Conservation (phyloP, 1,284 basidiomycete genomes). For the Ceratobasidium theobromae region DNA sequence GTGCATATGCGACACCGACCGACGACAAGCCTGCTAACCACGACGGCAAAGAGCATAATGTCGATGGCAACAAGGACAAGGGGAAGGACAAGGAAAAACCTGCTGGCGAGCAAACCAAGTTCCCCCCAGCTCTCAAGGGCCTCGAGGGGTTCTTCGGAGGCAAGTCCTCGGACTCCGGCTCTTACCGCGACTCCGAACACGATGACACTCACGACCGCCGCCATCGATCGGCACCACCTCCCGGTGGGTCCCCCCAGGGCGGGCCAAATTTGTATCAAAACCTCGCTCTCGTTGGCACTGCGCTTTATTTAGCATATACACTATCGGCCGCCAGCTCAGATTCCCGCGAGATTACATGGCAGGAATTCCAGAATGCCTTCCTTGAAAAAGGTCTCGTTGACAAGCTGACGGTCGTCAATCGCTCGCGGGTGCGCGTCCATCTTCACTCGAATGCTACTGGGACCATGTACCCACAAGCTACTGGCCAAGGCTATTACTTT, state of each 20-base stretch:
- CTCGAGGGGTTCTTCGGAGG: constrained; percentile 69
- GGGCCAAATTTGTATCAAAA: constrained; percentile 32
- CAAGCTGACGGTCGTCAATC: constrained; percentile 91
- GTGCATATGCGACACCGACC: constrained; percentile 27
- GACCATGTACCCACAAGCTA: constrained; percentile 62
- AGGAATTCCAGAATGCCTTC: constrained; percentile 95
- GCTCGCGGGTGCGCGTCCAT: constrained; percentile 84
- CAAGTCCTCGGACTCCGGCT: constrained; percentile 27
- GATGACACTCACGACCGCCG: constrained; percentile 33
- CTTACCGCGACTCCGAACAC: constrained; percentile 16
- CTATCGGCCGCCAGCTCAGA: constrained; percentile 52
- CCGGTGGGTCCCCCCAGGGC: constrained; percentile 42
- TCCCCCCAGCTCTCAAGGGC: constrained; percentile 35
- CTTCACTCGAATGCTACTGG: constrained; percentile 84
- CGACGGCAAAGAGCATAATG: constrained; percentile 47
- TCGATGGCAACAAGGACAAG: constrained; percentile 43
- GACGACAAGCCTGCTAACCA: constrained; percentile 26
- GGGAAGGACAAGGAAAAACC: constrained; percentile 39
- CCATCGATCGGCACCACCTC: constrained; percentile 47
- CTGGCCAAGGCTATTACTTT: constrained; percentile 76
- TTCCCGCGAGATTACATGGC: constrained; percentile 95
- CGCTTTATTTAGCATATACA: constrained; percentile 69
- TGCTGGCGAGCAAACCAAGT: constrained; percentile 43
- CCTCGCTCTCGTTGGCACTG: constrained; percentile 44
- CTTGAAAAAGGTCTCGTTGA: constrained; percentile 96